Evolutionary conservation across 2,329 filamentous ascomycete species (phyloP).

Genomic region (Triangularia verruculosa): DNA sequence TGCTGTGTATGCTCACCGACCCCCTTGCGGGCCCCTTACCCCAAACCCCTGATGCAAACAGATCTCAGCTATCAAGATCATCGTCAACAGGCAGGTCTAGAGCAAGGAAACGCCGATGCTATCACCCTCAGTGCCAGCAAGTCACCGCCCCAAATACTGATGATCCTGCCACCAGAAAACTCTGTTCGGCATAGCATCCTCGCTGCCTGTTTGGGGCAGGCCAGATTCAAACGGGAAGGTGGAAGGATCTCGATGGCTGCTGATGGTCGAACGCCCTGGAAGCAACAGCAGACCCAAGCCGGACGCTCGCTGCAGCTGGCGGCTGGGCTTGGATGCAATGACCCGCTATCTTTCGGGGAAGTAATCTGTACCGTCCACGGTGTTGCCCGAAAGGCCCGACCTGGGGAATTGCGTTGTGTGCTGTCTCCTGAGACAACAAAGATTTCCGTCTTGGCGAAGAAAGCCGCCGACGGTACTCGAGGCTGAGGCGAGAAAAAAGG

Average conservation of each 20-base stretch:
- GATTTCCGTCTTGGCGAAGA: neutral
- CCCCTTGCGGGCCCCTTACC: neutral
- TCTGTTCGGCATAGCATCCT: neutral
- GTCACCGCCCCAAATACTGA: neutral
- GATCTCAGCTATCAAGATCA: constrained; percentile 2
- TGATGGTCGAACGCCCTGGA: neutral
- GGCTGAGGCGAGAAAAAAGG: neutral
- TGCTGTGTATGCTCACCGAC: constrained; percentile 8
- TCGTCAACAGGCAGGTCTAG: neutral
- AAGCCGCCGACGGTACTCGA: neutral
- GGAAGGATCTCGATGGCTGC: neutral
- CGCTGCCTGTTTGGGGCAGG: neutral
- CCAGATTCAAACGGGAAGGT: neutral
- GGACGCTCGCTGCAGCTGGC: neutral
- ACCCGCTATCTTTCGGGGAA: neutral
- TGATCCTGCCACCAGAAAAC: neutral
- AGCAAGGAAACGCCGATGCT: neutral
- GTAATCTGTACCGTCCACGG: neutral
- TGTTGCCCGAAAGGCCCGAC: constrained; percentile 13
- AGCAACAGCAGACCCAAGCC: neutral
- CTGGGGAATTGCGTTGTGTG: neutral
- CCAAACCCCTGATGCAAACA: constrained; percentile 3
- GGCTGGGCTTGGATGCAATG: constrained; percentile 1
- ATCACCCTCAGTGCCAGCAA: neutral
- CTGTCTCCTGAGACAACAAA: neutral